phyloP scores from a whole-genome alignment of 2,329 filamentous ascomycete genomes.

The Fusarium sp. region DNA sequence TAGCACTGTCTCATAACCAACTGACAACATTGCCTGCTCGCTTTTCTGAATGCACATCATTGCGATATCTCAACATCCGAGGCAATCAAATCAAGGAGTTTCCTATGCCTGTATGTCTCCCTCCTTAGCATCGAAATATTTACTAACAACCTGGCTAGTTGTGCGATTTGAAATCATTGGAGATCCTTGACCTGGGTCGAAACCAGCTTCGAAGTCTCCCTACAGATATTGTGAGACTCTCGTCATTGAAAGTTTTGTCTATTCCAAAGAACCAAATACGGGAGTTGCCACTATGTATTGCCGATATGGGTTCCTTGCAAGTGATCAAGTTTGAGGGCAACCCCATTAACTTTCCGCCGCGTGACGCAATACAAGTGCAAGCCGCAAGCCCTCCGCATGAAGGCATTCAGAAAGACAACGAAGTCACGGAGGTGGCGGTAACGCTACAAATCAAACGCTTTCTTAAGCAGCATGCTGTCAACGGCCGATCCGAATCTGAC shows the following conservation, averaged over 20 bases:
- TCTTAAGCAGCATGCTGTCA: conserved; percentile 62
- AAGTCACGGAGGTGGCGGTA: conserved; percentile 68
- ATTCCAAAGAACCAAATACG: conserved; percentile 88
- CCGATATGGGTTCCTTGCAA: conserved; percentile 89
- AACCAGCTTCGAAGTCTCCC: conserved; percentile 85
- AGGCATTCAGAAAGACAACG: conserved; percentile 63
- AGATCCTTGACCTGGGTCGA: conserved; percentile 91
- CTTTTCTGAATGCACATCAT: conserved; percentile 78
- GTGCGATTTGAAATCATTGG: conserved; percentile 84
- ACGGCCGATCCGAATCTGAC: conserved; percentile 63
- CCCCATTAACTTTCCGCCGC: conserved; percentile 81
- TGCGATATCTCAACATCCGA: conserved; percentile 83
- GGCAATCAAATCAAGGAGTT: conserved; percentile 77
- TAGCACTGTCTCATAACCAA: conserved; percentile 84
- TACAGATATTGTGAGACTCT: conserved; percentile 79
- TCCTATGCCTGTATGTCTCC: conserved; percentile 59
- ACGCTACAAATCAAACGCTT: conserved; percentile 71
- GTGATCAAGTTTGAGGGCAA: conserved; percentile 92
- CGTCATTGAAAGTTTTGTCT: conserved; percentile 88
- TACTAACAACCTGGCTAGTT: conserved; percentile 64
- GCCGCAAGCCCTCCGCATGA: conserved; percentile 65
- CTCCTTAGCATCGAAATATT: conserved; percentile 15
- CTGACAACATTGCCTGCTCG: conserved; percentile 74
- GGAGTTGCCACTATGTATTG: conserved; percentile 82
- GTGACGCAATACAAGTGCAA: conserved; percentile 70